These are phyloP conservation scores for Tillandsia fasciculata DNA, from an alignment of 176 grass and related monocot species.

Conservation along the genomic window DNA sequence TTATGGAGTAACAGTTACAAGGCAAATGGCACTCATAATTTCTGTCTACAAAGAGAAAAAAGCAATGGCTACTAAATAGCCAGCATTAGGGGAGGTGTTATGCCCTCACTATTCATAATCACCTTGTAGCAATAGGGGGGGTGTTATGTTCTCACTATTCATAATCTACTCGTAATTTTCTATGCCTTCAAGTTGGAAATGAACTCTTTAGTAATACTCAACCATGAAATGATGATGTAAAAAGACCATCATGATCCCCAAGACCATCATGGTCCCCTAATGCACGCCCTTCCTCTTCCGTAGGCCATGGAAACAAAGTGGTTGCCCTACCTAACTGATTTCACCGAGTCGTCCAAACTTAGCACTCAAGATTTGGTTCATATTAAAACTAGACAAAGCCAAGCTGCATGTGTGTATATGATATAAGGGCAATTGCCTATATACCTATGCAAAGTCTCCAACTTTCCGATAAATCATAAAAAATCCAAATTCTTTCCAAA, in stretches of 20 bases:
- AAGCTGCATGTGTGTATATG: neutral
- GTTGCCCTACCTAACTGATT: constrained; percentile 1
- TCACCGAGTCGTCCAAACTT: too few relatives aligned
- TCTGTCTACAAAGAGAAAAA: too few relatives aligned
- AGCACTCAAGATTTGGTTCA: neutral
- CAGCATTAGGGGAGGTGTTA: neutral
- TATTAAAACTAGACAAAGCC: neutral
- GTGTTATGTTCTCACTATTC: neutral
- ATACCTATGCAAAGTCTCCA: too few relatives aligned
- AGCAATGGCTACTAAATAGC: too few relatives aligned
- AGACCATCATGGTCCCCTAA: neutral
- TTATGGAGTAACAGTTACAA: too few relatives aligned
- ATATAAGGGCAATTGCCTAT: too few relatives aligned
- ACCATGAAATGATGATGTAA: constrained; percentile 22
- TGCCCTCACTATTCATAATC: neutral
- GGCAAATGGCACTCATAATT: too few relatives aligned
- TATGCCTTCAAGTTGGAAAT: neutral
- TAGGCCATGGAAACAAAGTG: neutral
- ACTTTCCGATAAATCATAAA: too few relatives aligned
- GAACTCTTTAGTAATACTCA: constrained; percentile 3
- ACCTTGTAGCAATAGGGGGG: neutral
- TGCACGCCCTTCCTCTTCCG: neutral
- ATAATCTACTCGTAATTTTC: neutral
- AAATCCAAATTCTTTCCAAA: too few relatives aligned
- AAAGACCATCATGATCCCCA: neutral